Conservation (phyloP, 345 rosid genomes). For the Eucalyptus melliodora region DNA sequence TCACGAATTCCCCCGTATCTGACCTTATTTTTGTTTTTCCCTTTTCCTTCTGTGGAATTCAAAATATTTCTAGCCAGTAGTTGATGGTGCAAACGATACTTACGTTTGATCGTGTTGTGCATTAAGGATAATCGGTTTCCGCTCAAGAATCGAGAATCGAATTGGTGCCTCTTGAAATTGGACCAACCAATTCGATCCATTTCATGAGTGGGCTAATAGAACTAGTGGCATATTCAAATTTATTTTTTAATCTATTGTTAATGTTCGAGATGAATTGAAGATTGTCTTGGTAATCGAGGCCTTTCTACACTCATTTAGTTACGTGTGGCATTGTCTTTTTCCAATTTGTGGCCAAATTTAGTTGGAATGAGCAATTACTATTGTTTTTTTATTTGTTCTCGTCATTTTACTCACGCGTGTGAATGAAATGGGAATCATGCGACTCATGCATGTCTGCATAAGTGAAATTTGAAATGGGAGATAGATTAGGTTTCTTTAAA, state of each 20-base stretch:
- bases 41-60: neutral
- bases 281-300: neutral
- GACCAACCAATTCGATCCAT: rapidly evolving
- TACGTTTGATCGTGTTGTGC: neutral
- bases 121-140: rapidly evolving
- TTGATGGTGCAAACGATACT: neutral
- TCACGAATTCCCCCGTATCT: neutral
- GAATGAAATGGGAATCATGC: rapidly evolving
- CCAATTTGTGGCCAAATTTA: neutral
- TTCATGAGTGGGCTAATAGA: rapidly evolving
- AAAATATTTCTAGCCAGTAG: too few relatives aligned
- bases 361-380: rapidly evolving
- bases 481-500: too few relatives aligned
- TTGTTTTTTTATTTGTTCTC: too few relatives aligned
- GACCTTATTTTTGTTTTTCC: neutral
- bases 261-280: rapidly evolving
- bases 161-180: rapidly evolving
- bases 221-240: too few relatives aligned
- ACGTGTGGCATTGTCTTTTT: rapidly evolving
- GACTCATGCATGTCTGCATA: rapidly evolving
- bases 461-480: too few relatives aligned
- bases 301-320: neutral
- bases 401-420: neutral
- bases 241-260: rapidly evolving
- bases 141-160: rapidly evolving